Evolutionary conservation across 768 basidiomycete species (phyloP), one percentile per base, ranked within the genome.

Genomic region (Mycena galopus): DNA sequence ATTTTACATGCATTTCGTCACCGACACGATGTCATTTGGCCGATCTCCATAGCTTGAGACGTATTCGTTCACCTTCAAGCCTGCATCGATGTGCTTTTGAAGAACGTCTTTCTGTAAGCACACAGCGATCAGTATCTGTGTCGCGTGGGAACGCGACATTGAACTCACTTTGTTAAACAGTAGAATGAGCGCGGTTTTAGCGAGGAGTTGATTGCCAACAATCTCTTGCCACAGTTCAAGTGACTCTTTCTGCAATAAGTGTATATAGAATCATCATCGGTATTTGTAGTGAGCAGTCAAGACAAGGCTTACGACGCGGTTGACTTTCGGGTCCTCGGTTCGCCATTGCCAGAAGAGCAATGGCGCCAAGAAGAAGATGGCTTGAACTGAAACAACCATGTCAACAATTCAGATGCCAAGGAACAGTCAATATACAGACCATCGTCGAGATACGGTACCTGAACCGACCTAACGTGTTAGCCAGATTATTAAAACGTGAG

Each of bases 11-110:
- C 92, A 94, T 79, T 87, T 88, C 1, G 90, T 85, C 42, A 90
- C 87, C 0, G 82, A 81, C 5, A 78, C 76, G 0, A 85, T 79
- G 44, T 93, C 91, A 73, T 94, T 94, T 11, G 87, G 82, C 50
- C 91, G 80, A 44, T 90, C 86, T 0, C 90, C 92, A 73, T 88
- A 94, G 16, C 89, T 89, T 1, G 90, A 86, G 27, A 94, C 82
- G 77, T 86, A 90, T 16, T 84, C 83, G 25, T 82, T 87, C 19
- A 93, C 86, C 76, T 79, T 77, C 17, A 87, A 81, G 0, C 90
- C 90, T 25, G 86, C 78, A 19, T 78, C 79, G 66, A 89, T 82
- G 11, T 84, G 88, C 21, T 83, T 80, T 66, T 83, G 77, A 14
- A 88, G 76, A 51, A 88, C 85, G 71, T 88, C 88, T 83, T 86